Conservation (phyloP, 2,329 filamentous ascomycete species). For the Coccinonectria pachysandricola region DNA sequence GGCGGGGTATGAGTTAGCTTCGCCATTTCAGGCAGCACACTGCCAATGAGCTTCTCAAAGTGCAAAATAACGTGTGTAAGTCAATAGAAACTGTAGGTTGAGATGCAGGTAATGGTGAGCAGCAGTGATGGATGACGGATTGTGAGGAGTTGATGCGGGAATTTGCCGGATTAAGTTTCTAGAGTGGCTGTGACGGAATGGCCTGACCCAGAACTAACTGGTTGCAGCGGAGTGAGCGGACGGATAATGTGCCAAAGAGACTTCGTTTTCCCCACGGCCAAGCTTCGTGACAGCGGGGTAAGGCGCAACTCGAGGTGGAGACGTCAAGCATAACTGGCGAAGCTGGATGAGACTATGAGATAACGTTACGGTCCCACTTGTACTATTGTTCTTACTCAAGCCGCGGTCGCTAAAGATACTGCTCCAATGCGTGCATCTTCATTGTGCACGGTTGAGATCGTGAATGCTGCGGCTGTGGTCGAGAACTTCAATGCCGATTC, state of each 20-base stretch:
- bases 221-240: background rate
- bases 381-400: too few species aligned
- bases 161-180: slow-evolving; percentile 14
- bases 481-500: too few species aligned
- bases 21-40: slow-evolving; percentile 25
- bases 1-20: slow-evolving; percentile 32
- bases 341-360: slow-evolving; percentile 7
- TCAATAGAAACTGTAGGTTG: slow-evolving; percentile 6
- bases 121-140: too few species aligned
- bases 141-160: too few species aligned
- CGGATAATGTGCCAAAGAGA: slow-evolving; percentile 7
- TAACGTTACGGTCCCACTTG: too few species aligned
- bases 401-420: too few species aligned
- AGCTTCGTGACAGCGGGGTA: slow-evolving; percentile 20
- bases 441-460: too few species aligned
- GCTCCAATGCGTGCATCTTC: too few species aligned
- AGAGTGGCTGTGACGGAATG: slow-evolving; percentile 18
- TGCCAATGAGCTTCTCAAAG: too few species aligned
- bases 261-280: slow-evolving; percentile 16
- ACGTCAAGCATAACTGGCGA: slow-evolving; percentile 10
- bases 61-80: slow-evolving; percentile 6
- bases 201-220: slow-evolving; percentile 17
- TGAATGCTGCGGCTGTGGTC: too few species aligned
- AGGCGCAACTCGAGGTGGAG: slow-evolving; percentile 13
- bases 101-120: slow-evolving; percentile 7